phyloP scores from a whole-genome alignment of 2,329 filamentous ascomycete species.

The Pseudodiploospora longispora region DNA sequence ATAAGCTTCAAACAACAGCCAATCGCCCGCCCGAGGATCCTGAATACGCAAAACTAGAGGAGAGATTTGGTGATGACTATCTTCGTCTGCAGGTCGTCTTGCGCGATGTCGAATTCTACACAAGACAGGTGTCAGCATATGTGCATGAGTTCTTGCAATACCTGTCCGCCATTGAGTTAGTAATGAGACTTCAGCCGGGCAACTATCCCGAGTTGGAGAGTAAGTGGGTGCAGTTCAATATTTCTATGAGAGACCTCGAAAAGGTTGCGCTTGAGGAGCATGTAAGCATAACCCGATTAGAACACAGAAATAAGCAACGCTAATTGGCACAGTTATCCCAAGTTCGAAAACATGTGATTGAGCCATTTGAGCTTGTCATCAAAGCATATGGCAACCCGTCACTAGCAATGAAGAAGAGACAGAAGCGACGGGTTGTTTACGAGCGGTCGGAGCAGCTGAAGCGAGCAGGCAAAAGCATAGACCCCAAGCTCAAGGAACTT shows the following conservation, averaged over 20 bases:
- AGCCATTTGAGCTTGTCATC: slow-evolving; percentile 72
- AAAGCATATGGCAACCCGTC: slow-evolving; percentile 77
- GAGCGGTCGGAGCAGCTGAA: slow-evolving; percentile 72
- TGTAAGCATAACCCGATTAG: slow-evolving; percentile 39
- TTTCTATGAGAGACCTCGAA: slow-evolving; percentile 78
- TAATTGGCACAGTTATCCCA: slow-evolving; percentile 40
- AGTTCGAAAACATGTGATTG: slow-evolving; percentile 75
- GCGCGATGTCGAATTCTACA: slow-evolving; percentile 89
- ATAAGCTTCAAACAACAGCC: slow-evolving; percentile 66
- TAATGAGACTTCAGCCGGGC: slow-evolving; percentile 64
- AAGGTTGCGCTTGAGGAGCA: slow-evolving; percentile 78
- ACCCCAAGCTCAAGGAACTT: slow-evolving; percentile 75
- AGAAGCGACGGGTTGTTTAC: slow-evolving; percentile 86
- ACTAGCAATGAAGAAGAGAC: slow-evolving; percentile 85
- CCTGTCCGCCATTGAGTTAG: slow-evolving; percentile 72
- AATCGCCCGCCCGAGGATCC: slow-evolving; percentile 64
- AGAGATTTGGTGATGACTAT: slow-evolving; percentile 87
- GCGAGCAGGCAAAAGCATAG: slow-evolving; percentile 74
- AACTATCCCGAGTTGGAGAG: slow-evolving; percentile 79
- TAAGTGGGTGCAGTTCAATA: slow-evolving; percentile 88
- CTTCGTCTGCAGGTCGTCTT: slow-evolving; percentile 87
- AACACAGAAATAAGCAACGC: background rate
- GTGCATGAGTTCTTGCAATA: slow-evolving; percentile 76
- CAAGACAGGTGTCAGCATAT: slow-evolving; percentile 70
- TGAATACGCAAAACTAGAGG: slow-evolving; percentile 70